Base-by-base conservation (phyloP, 805 yeast genomes). In the Candida railenensis region DNA sequence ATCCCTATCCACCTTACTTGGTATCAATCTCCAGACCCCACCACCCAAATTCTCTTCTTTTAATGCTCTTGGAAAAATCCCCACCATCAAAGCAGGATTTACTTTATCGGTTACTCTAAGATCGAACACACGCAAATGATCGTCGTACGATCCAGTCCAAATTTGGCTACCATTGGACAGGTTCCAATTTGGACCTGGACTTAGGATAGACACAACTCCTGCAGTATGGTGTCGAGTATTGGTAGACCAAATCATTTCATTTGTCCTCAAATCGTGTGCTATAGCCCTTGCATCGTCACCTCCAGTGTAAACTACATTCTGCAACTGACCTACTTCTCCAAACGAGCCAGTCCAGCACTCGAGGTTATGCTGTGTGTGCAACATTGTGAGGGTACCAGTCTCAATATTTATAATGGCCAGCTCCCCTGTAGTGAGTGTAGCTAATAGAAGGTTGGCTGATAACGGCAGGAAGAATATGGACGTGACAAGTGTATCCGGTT, bases 121-220 rank as follows among this genome's bases (percentile, higher is more conserved):
- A 64, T 91, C 97, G 33, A 89, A 67, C 0, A 78, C 65, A 44
- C 90, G 73, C 42, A 94, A 63, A 46, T 77, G 62, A 58, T 92
- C 98, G 63, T 92, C 99, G 63, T 92, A 92, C 0, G 96, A 86
- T 0, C 99, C 99, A 0, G 97, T 89, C 83, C 88, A 83, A 18
- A 89, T 49, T 3, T 69, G 69, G 53, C 75, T 71, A 2, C 82
- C 79, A 32, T 69, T 67, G 11, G 53, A 50, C 0, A 49, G 40
- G 48, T 66, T 66, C 85, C 87, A 83, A 8, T 56, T 55, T 1
- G 43, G 34, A 4, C 57, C 50, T 2, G 76, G 66, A 1, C 77
- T 67, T 40, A 91, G 77, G 15, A 94, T 85, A 1, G 95, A 82
- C 2, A 90, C 92, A 1, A 92, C 89, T 1, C 99, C 99, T 0